Percentiles rank a stretch among this genome's conserved stretches.
Conservation (phyloP, 2,329 filamentous ascomycete genomes). For the Pyrenophora teres region DNA sequence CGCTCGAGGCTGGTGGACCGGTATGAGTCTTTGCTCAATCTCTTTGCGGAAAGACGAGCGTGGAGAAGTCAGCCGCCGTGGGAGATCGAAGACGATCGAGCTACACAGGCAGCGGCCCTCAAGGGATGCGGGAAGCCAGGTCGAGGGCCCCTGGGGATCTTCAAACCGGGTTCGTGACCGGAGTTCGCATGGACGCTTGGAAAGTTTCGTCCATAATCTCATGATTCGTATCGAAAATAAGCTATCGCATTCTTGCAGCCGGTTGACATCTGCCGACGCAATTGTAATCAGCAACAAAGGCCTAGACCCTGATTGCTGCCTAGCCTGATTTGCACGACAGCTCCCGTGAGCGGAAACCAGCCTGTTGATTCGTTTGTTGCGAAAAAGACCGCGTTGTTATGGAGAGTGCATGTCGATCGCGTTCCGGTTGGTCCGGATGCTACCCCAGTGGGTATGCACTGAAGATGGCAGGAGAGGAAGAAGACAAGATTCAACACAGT, state of each 20-base stretch:
- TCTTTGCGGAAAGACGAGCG: background rate
- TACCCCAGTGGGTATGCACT: conserved; percentile 1
- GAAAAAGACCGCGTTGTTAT: conserved; percentile 27
- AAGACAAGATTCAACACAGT: background rate
- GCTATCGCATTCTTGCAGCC: conserved; percentile 1
- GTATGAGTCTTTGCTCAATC: conserved; percentile 17
- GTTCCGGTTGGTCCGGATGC: conserved; percentile 27
- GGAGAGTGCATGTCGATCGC: conserved; percentile 32
- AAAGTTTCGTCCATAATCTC: conserved; percentile 11
- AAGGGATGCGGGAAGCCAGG: conserved; percentile 47
- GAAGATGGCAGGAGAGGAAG: conserved; percentile 2
- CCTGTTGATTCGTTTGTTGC: conserved; percentile 23
- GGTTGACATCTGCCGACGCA: conserved; percentile 4
- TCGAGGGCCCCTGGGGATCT: conserved; percentile 46
- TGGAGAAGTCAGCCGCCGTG: conserved; percentile 3
- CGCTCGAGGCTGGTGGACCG: conserved; percentile 1
- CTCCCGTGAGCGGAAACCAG: conserved; percentile 11
- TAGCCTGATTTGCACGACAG: conserved; percentile 18
- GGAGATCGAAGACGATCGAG: conserved; percentile 25
- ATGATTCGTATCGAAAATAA: background rate
- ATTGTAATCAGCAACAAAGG: conserved; percentile 7
- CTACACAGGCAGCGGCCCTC: conserved; percentile 34
- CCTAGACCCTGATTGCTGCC: conserved; percentile 10
- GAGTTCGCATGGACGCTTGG: conserved; percentile 11
- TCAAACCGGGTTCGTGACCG: conserved; percentile 25